Percentiles rank a stretch among this genome's conserved stretches.
These are phyloP conservation scores for Podospora tetraspora DNA, from an alignment of 495 filamentous ascomycete genomes.

Conservation along the genomic window DNA sequence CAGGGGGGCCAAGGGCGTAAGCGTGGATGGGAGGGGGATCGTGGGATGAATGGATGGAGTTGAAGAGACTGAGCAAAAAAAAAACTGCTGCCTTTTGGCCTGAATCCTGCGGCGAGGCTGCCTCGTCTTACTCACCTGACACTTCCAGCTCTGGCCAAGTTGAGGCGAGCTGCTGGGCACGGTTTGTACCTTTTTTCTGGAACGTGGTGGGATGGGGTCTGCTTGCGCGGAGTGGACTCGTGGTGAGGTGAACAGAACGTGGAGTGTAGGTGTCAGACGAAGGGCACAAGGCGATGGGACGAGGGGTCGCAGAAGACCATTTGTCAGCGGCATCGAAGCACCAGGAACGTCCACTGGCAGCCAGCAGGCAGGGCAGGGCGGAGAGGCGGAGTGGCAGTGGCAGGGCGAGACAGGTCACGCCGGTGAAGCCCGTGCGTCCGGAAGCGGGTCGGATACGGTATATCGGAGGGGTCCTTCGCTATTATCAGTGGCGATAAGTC, in stretches of 20 bases:
- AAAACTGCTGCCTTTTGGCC: conserved; percentile 27
- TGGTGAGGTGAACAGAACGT: not conserved
- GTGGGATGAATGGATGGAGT: not conserved
- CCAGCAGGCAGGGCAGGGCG: not conserved
- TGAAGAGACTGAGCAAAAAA: not conserved
- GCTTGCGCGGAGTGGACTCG: not conserved
- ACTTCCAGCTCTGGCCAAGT: not conserved
- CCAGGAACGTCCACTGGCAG: conserved; percentile 5
- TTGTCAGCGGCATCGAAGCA: conserved; percentile 20
- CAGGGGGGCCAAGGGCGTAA: conserved; percentile 1
- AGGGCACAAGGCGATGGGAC: conserved; percentile 7
- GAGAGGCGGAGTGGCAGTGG: not conserved
- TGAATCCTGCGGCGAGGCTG: conserved; percentile 19
- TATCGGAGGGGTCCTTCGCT: not conserved
- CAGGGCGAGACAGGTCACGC: conserved; percentile 11
- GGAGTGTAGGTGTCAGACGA: conserved; percentile 11
- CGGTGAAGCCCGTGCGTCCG: conserved; percentile 9
- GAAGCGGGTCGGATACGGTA: not conserved
- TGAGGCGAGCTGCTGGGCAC: conserved; percentile 9
- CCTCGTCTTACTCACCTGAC: conserved; percentile 24
- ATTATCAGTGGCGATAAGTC: not conserved
- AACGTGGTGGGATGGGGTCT: not conserved
- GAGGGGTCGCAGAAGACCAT: conserved; percentile 15
- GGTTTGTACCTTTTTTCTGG: not conserved
- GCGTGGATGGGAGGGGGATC: conserved; percentile 5